Conservation (phyloP, 352 stramenopile species). For the Phytophthora sp. region DNA sequence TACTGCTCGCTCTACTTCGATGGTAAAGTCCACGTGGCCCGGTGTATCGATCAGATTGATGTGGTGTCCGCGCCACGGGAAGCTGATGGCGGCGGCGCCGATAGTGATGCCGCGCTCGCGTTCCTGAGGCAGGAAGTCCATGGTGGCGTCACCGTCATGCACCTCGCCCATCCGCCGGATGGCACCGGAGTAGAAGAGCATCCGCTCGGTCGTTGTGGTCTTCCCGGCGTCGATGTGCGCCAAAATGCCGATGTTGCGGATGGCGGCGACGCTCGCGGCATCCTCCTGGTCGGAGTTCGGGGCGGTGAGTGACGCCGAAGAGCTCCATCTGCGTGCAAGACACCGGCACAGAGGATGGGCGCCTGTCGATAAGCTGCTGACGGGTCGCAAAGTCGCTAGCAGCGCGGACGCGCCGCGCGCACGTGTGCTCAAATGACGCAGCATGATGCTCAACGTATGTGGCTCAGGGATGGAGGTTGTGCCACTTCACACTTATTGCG, state of each 20-base stretch:
- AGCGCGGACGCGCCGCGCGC: constrained; percentile 13
- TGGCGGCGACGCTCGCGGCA: constrained; percentile 28
- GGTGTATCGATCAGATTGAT: constrained; percentile 99
- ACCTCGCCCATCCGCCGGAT: constrained; percentile 79
- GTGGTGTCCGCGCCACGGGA: constrained; percentile 93
- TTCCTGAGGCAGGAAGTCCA: constrained; percentile 92
- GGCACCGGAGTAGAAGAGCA: constrained; percentile 96
- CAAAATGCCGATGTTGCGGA: constrained; percentile 99
- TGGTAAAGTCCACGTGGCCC: constrained; percentile 98
- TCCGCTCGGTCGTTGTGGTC: constrained; percentile 98
- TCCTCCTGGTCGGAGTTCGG: constrained; percentile 27
- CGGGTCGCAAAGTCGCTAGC: constrained; percentile 9
- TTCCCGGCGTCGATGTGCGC: constrained; percentile 99
- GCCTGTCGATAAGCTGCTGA: not conserved
- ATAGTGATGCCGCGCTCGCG: constrained; percentile 99
- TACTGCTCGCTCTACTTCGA: constrained; percentile 98
- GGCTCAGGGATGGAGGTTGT: constrained; percentile 4
- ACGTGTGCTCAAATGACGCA: constrained; percentile 15
- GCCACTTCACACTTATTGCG: constrained; percentile 8
- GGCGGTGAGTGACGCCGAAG: constrained; percentile 4
- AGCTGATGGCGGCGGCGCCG: constrained; percentile 95
- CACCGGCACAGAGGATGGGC: not conserved
- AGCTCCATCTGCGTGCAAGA: constrained; percentile 29
- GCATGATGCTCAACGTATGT: constrained; percentile 25
- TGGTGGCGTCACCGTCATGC: constrained; percentile 78